Conservation (phyloP, 495 filamentous ascomycete species). For the Penicillium steckii region DNA sequence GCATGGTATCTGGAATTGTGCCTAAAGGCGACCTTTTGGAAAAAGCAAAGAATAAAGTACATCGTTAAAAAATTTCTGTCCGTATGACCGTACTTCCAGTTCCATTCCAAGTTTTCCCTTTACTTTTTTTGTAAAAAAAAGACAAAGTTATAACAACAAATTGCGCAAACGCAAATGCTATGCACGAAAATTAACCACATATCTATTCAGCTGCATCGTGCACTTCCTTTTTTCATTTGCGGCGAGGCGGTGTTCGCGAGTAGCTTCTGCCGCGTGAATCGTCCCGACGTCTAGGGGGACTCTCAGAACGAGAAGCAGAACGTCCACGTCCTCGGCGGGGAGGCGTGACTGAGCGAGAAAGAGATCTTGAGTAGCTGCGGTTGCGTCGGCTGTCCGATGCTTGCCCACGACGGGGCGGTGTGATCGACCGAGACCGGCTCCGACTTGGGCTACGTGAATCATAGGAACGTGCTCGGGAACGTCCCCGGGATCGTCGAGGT, state of each 20-base stretch:
- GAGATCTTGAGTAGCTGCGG: constrained; percentile 25
- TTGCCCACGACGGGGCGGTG: constrained; percentile 26
- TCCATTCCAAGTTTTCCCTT: not conserved
- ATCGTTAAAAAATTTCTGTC: not conserved
- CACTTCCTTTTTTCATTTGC: constrained; percentile 7
- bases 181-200: not conserved
- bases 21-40: not conserved
- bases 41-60: constrained; percentile 3
- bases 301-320: constrained; percentile 29
- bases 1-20: constrained; percentile 5
- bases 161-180: not conserved
- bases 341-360: constrained; percentile 35
- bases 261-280: constrained; percentile 23
- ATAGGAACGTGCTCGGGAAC: not conserved
- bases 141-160: not conserved
- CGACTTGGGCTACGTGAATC: not conserved
- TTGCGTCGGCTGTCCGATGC: constrained; percentile 31
- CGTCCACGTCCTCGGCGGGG: constrained; percentile 24
- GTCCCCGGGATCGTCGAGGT: not conserved
- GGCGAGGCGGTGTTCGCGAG: constrained; percentile 34
- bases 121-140: too few relatives aligned
- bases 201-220: not conserved
- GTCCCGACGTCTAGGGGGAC: constrained; percentile 19
- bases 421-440: constrained; percentile 21
- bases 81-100: not conserved